phyloP scores from a whole-genome alignment of 1,284 basidiomycete species.

The Microbotryum intermedium region DNA sequence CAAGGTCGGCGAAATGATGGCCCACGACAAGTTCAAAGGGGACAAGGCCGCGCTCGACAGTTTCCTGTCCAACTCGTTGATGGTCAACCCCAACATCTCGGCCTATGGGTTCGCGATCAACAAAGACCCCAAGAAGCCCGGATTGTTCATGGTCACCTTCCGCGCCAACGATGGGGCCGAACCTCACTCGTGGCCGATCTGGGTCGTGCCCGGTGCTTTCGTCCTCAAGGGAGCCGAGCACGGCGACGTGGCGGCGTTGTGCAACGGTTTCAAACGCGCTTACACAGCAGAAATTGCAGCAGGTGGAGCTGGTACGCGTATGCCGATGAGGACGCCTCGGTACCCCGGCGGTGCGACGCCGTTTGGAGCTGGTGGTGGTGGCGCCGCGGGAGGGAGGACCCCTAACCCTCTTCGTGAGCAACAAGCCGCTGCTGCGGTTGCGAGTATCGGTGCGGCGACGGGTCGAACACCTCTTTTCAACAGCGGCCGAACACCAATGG shows the following conservation, averaged over 20 bases:
- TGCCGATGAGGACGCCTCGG: neutral
- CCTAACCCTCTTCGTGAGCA: too few relatives aligned
- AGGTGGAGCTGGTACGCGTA: neutral
- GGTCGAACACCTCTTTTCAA: too few relatives aligned
- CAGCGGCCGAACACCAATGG: too few relatives aligned
- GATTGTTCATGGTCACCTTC: slow-evolving; percentile 90
- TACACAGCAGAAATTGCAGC: neutral
- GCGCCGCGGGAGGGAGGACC: too few relatives aligned
- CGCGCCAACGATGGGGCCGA: slow-evolving; percentile 62
- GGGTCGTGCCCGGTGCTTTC: slow-evolving; percentile 81
- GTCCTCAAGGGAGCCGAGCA: slow-evolving; percentile 12
- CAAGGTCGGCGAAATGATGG: slow-evolving; percentile 89
- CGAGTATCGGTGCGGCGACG: too few relatives aligned
- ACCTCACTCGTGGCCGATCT: slow-evolving; percentile 56
- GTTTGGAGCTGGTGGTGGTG: neutral
- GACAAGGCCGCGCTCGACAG: slow-evolving; percentile 77
- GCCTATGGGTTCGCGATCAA: slow-evolving; percentile 87
- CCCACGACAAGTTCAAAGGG: slow-evolving; percentile 91
- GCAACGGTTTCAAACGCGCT: slow-evolving; percentile 22
- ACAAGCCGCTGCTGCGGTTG: too few relatives aligned
- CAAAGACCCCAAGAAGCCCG: slow-evolving; percentile 70
- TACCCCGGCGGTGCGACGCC: slow-evolving; percentile 1
- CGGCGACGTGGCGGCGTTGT: slow-evolving; percentile 15
- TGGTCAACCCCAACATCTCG: slow-evolving; percentile 86
- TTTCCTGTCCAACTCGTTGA: slow-evolving; percentile 81